Conservation (phyloP, 148 eudicot genomes). For the Selenicereus undatus region DNA sequence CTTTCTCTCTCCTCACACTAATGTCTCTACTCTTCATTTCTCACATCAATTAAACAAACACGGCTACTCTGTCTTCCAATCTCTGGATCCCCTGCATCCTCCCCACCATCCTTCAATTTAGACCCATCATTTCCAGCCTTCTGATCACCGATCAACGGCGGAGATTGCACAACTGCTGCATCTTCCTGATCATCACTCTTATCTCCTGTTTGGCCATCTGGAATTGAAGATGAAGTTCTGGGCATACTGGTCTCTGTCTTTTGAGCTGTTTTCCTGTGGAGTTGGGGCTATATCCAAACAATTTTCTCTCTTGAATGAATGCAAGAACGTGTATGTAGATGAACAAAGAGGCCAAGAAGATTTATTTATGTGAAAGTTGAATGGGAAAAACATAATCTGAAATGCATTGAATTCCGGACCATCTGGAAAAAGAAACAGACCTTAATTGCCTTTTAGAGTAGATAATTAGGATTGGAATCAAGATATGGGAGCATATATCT, state of each 20-base stretch:
- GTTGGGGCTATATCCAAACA: too few relatives aligned
- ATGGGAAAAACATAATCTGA: background rate
- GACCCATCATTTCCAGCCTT: background rate
- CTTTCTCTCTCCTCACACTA: conserved; percentile 17
- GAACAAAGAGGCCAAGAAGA: background rate
- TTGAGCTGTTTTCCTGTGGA: too few relatives aligned
- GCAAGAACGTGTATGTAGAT: background rate
- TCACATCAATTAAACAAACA: conserved; percentile 20
- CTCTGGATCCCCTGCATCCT: background rate
- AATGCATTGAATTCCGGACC: background rate
- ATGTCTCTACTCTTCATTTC: conserved; percentile 3
- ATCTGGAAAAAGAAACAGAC: background rate
- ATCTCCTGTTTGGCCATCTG: conserved; percentile 8
- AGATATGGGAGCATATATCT: background rate
- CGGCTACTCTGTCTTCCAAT: background rate
- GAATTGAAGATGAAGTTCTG: conserved; percentile 3
- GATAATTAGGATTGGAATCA: background rate
- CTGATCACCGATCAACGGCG: conserved; percentile 13
- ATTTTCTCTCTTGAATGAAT: too few relatives aligned
- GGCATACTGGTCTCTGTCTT: conserved; percentile 2
- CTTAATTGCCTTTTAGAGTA: background rate
- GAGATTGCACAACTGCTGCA: conserved; percentile 3
- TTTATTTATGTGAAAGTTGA: background rate
- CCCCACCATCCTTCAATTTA: background rate
- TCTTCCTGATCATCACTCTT: background rate